Conservation (phyloP, 768 basidiomycete genomes). For the Lentinula aciculospora region DNA sequence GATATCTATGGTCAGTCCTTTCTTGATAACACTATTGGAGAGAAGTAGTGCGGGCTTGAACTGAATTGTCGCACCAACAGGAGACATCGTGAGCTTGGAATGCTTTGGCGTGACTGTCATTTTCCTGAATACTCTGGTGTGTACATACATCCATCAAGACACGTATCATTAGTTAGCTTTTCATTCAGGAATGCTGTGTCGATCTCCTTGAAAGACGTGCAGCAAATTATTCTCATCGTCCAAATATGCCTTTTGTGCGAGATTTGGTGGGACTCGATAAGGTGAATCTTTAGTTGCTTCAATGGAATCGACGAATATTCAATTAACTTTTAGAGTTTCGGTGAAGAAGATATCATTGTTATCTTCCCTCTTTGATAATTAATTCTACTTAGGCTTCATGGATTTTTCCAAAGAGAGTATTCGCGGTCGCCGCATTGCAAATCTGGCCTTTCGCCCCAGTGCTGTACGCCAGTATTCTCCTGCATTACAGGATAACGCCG, state of each 20-base stretch:
- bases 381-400: background rate
- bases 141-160: background rate
- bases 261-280: background rate
- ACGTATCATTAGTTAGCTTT: background rate
- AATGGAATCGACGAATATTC: background rate
- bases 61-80: background rate
- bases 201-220: background rate
- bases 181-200: background rate
- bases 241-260: background rate
- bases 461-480: background rate
- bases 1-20: background rate
- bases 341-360: background rate
- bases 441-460: background rate
- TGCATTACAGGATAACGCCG: background rate
- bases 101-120: background rate
- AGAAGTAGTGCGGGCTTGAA: background rate
- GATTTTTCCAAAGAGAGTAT: background rate
- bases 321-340: background rate
- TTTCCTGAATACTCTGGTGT: background rate
- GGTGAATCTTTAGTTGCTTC: background rate
- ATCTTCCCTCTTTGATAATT: background rate
- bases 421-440: background rate
- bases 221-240: background rate
- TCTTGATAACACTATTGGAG: background rate
- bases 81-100: background rate